Conservation (phyloP, 176 grass and related monocot species). For the Eleusine indica region DNA sequence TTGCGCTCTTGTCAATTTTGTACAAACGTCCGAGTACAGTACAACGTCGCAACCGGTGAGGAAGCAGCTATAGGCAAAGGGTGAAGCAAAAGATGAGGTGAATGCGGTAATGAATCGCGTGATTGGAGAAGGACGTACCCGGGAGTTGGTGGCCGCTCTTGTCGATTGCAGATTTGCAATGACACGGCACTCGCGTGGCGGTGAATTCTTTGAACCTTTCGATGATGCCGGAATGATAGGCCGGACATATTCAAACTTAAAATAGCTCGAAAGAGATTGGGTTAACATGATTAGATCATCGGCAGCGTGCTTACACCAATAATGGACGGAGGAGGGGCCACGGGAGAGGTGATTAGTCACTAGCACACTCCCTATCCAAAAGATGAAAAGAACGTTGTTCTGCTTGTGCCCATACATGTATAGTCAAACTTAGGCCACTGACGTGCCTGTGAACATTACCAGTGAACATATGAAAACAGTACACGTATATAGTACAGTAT, state of each 20-base stretch:
- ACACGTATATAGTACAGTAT: background rate
- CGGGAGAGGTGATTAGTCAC: background rate
- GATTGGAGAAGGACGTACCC: background rate
- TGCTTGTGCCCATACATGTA: background rate
- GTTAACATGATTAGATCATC: constrained; percentile 16
- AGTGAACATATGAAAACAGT: background rate
- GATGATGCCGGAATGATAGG: background rate
- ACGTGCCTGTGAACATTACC: background rate
- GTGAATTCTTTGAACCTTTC: background rate
- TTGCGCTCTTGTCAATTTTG: background rate
- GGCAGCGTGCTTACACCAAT: background rate
- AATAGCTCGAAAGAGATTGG: constrained; percentile 5
- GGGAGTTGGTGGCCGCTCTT: background rate
- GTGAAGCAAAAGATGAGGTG: background rate
- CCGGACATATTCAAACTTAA: background rate
- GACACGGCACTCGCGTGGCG: background rate
- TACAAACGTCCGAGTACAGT: background rate
- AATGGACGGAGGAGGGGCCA: background rate
- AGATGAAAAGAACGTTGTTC: background rate
- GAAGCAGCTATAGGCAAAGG: background rate
- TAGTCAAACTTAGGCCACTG: background rate
- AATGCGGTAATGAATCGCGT: background rate
- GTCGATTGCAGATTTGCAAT: background rate
- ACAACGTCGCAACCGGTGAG: background rate
- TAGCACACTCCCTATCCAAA: background rate